These are phyloP conservation scores for Brassica cretica DNA, from an alignment of 345 rosid species.

Conservation along the genomic window DNA sequence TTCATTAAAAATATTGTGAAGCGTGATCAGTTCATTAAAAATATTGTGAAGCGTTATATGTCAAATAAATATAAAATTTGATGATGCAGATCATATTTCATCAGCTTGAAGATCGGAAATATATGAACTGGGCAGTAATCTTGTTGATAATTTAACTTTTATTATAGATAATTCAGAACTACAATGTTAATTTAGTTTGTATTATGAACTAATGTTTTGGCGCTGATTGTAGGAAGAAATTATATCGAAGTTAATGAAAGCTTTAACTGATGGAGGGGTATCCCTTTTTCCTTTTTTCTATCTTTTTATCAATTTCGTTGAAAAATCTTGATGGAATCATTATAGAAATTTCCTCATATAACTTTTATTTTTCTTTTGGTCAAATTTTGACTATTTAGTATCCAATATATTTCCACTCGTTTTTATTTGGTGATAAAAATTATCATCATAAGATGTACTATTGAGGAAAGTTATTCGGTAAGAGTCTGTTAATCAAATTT, in stretches of 20 bases:
- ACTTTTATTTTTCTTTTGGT: not conserved
- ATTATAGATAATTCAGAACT: not conserved
- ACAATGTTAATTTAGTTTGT: not conserved
- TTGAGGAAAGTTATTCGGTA: not conserved
- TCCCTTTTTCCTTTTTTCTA: not conserved
- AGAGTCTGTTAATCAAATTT: not conserved
- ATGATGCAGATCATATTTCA: not conserved
- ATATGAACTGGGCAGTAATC: not conserved
- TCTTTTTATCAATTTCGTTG: conserved; percentile 30
- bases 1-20: too few species aligned
- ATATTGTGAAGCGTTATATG: too few species aligned
- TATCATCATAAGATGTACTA: not conserved
- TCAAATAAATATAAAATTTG: not conserved
- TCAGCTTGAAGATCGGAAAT: not conserved
- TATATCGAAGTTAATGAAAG: conserved; percentile 15
- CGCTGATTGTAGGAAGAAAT: not conserved
- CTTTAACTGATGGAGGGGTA: conserved; percentile 16
- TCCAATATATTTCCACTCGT: not conserved
- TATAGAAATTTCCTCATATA: conserved; percentile 12
- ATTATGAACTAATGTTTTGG: not conserved
- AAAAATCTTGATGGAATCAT: conserved; percentile 25
- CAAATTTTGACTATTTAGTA: conserved; percentile 3
- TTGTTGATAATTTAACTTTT: not conserved
- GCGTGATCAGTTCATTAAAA: too few species aligned
- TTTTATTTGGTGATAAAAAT: not conserved